Evolutionary conservation across 2,329 filamentous ascomycete genomes (phyloP).

Genomic region (Ophiostoma ips): DNA sequence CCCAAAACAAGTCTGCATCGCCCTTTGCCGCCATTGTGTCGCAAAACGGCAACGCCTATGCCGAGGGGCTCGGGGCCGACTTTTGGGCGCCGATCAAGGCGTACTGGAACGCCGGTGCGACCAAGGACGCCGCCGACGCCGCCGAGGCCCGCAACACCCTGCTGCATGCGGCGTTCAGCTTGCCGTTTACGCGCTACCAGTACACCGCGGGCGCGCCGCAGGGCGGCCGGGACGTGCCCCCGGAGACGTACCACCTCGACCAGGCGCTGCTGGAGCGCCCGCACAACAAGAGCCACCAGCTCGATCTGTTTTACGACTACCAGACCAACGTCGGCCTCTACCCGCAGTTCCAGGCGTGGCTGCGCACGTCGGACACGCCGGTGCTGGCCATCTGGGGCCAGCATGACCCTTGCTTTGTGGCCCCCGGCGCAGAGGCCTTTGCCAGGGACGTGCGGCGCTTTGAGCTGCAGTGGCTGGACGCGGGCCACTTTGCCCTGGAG

Average conservation of each 20-base stretch:
- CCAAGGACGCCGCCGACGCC: conserved; percentile 3
- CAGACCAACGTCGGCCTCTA: conserved; percentile 39
- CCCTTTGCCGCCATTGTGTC: conserved; percentile 34
- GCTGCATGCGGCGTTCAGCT: conserved; percentile 20
- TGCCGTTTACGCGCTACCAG: conserved; percentile 29
- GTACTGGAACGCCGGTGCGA: conserved; percentile 29
- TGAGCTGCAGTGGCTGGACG: conserved; percentile 37
- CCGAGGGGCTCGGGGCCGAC: conserved; percentile 33
- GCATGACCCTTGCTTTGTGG: conserved; percentile 37
- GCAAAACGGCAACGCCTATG: conserved; percentile 50
- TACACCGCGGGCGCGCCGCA: conserved; percentile 27
- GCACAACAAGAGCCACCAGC: conserved; percentile 35
- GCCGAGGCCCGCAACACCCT: conserved; percentile 21
- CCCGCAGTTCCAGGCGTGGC: conserved; percentile 39
- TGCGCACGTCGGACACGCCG: conserved; percentile 33
- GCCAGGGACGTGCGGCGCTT: conserved; percentile 32
- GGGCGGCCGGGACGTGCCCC: conserved; percentile 23
- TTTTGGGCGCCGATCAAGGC: conserved; percentile 36
- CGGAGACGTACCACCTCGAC: conserved; percentile 36
- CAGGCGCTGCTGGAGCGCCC: conserved; percentile 34
- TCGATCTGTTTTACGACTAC: conserved; percentile 45
- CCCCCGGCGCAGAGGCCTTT: conserved; percentile 39
- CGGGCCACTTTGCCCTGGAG: conserved; percentile 40
- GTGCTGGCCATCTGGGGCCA: conserved; percentile 45
- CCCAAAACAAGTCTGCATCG: conserved; percentile 20